A percentile compares a stretch with the other conserved stretches of the same genome.
Conservation (phyloP, 2,329 filamentous ascomycete genomes). For the Penicillium crustosum region DNA sequence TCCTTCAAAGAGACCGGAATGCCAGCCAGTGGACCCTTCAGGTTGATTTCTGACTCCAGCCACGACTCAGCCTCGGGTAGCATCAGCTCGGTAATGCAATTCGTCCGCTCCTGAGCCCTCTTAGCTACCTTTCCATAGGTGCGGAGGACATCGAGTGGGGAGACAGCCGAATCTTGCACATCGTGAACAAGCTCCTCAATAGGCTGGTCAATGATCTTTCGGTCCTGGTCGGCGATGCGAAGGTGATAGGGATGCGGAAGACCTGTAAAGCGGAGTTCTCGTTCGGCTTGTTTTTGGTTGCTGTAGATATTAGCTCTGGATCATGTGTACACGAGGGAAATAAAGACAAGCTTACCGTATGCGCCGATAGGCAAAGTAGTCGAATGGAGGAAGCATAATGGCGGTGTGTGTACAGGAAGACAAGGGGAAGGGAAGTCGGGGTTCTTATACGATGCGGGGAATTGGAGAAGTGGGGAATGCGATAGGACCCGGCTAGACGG, state of each 20-base stretch:
- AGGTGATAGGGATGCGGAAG: conserved; percentile 66
- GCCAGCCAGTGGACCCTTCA: conserved; percentile 79
- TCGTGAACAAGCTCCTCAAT: conserved; percentile 76
- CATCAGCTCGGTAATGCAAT: conserved; percentile 86
- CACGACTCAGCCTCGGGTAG: conserved; percentile 75
- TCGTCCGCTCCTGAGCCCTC: conserved; percentile 80
- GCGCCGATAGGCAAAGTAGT: conserved; percentile 69
- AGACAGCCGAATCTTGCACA: conserved; percentile 67
- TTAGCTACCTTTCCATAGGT: conserved; percentile 85
- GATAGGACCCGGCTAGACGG: conserved; percentile 12
- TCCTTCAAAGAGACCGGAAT: conserved; percentile 84
- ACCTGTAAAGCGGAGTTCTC: conserved; percentile 65
- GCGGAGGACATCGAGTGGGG: conserved; percentile 71
- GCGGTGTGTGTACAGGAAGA: background rate
- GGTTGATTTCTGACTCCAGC: conserved; percentile 62
- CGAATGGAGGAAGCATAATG: conserved; percentile 55
- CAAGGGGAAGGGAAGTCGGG: conserved; percentile 7
- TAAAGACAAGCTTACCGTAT: conserved; percentile 60
- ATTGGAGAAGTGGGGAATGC: conserved; percentile 18
- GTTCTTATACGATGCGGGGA: conserved; percentile 22
- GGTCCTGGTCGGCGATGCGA: conserved; percentile 64
- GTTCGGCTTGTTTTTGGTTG: conserved; percentile 75
- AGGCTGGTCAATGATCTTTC: conserved; percentile 66
- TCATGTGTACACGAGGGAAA: no score
- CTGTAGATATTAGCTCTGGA: conserved; percentile 46